phyloP scores from a whole-genome alignment of 106 monocot genomes.

The Dioscorea zingiberensis region DNA sequence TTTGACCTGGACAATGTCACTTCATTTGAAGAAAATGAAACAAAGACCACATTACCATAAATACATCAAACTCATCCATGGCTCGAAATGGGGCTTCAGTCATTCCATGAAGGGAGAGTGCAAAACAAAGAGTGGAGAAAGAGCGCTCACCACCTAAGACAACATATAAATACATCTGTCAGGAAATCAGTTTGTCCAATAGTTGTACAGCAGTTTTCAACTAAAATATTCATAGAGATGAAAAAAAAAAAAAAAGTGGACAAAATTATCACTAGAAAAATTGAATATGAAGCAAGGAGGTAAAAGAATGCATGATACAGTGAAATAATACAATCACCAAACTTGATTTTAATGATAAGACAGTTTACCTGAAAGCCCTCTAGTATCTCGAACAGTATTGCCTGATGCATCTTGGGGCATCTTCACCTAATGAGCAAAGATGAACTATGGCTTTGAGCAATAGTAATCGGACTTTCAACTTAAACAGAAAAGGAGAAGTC shows the following conservation, averaged over 20 bases:
- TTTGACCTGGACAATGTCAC: background rate
- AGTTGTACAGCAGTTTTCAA: too few relatives aligned
- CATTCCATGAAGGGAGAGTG: constrained; percentile 95
- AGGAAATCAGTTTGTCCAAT: too few relatives aligned
- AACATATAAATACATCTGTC: background rate
- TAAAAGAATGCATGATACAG: background rate
- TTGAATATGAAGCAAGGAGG: background rate
- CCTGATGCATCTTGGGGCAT: constrained; percentile 97
- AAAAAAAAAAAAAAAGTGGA: background rate
- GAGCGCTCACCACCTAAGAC: constrained; percentile 83
- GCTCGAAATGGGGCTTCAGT: constrained; percentile 96
- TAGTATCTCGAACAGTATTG: constrained; percentile 73
- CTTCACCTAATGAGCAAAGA: constrained; percentile 42
- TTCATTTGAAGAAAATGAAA: background rate
- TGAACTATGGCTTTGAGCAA: too few relatives aligned
- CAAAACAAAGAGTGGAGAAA: constrained; percentile 93
- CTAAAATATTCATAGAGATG: background rate
- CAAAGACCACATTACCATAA: constrained; percentile 64
- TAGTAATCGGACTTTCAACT: too few relatives aligned
- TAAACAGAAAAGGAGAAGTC: too few relatives aligned
- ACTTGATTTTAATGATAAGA: background rate
- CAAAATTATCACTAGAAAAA: background rate
- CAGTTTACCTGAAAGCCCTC: constrained; percentile 95
- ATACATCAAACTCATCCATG: constrained; percentile 99
- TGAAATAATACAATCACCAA: too few relatives aligned